Evolutionary conservation across 805 yeast genomes (phyloP).

Genomic region (Wickerhamiella domercqiae): DNA sequence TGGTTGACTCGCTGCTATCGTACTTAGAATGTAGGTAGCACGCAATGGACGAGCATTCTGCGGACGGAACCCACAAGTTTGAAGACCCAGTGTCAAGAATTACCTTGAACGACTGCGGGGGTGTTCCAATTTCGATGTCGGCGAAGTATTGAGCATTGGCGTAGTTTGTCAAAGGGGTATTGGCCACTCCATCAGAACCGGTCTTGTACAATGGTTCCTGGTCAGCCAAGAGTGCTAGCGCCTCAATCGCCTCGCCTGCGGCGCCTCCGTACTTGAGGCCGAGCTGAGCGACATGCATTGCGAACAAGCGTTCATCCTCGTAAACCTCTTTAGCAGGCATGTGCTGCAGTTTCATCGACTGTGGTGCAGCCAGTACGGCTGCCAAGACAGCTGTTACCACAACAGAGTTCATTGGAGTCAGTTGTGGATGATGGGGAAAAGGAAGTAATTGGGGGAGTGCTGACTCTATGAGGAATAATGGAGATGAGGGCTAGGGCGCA

Average conservation of each 20-base stretch:
- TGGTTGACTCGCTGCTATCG: slow-evolving; percentile 65
- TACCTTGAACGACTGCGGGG: slow-evolving; percentile 86
- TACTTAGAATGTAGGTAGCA: slow-evolving; percentile 89
- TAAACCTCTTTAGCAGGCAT: slow-evolving; percentile 11
- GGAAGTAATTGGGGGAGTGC: too few relatives aligned
- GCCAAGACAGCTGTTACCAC: slow-evolving; percentile 13
- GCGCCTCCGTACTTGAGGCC: slow-evolving; percentile 17
- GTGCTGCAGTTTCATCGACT: slow-evolving; percentile 13
- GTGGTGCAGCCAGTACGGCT: slow-evolving; percentile 16
- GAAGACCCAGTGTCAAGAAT: slow-evolving; percentile 93
- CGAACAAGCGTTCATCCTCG: slow-evolving; percentile 13
- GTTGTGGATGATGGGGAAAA: too few relatives aligned
- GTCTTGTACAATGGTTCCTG: slow-evolving; percentile 10
- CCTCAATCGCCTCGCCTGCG: slow-evolving; percentile 5
- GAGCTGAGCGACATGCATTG: slow-evolving; percentile 14
- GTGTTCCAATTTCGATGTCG: slow-evolving; percentile 82
- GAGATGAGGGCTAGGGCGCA: too few relatives aligned
- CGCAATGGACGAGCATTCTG: slow-evolving; percentile 82
- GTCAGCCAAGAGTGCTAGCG: slow-evolving; percentile 6
- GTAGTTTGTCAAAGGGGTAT: slow-evolving; percentile 78
- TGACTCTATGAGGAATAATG: too few relatives aligned
- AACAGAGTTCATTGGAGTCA: slow-evolving; percentile 3
- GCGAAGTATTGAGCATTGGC: slow-evolving; percentile 93
- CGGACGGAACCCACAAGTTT: slow-evolving; percentile 90
- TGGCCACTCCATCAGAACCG: slow-evolving; percentile 8